Evolutionary conservation across 1,284 basidiomycete species (phyloP).

Genomic region (Somion occarium): DNA sequence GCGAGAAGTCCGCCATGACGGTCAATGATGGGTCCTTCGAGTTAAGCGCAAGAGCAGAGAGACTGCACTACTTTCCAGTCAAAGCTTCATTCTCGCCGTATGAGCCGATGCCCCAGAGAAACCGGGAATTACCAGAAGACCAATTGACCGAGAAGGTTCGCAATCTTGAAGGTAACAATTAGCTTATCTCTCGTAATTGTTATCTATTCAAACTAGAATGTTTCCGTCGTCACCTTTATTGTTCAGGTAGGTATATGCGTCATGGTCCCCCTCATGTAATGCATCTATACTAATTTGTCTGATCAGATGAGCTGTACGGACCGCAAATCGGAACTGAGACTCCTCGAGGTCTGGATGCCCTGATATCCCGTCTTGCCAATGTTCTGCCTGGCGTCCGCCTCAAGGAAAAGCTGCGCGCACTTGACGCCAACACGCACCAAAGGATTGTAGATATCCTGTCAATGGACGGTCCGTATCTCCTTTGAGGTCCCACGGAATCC

Average conservation of each 20-base stretch:
- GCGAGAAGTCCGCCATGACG: constrained; percentile 34
- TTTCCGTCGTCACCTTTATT: background rate
- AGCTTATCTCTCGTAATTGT: background rate
- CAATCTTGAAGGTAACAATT: constrained; percentile 25
- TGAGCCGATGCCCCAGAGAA: background rate
- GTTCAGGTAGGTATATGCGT: background rate
- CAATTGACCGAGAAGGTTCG: constrained; percentile 15
- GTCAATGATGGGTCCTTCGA: constrained; percentile 44
- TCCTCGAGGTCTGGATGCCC: constrained; percentile 29
- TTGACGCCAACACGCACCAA: constrained; percentile 35
- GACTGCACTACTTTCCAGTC: constrained; percentile 26
- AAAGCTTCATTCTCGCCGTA: background rate
- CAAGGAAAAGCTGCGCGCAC: constrained; percentile 32
- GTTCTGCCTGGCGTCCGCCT: constrained; percentile 44
- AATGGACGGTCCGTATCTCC: constrained; percentile 31
- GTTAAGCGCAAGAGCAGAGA: constrained; percentile 36
- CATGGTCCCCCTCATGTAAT: background rate
- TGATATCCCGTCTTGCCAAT: constrained; percentile 34
- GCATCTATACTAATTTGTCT: background rate
- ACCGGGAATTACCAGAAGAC: background rate
- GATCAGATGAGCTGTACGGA: constrained; percentile 36
- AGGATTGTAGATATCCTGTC: constrained; percentile 39
- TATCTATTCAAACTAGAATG: background rate
- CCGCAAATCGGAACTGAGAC: constrained; percentile 39
- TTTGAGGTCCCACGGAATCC: background rate